Percentiles rank a stretch among this genome's conserved stretches.
Conservation (phyloP, 345 rosid genomes). For the Linum trigynum region DNA sequence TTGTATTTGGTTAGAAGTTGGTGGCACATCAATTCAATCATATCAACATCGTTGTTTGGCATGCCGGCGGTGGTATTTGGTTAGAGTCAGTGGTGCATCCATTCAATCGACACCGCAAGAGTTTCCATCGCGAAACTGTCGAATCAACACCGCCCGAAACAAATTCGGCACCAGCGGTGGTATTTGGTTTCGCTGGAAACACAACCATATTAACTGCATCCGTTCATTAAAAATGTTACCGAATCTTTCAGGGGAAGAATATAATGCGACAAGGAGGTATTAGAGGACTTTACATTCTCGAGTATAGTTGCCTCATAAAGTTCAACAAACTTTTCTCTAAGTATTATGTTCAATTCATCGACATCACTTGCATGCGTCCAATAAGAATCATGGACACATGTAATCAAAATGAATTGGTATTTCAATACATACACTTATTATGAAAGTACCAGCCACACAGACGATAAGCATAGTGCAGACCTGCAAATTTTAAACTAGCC, state of each 20-base stretch:
- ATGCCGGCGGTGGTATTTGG: no score
- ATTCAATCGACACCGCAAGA: no score
- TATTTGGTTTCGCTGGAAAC: no score
- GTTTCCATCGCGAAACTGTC: no score
- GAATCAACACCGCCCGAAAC: no score
- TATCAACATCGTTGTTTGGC: no score
- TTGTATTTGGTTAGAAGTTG: no score
- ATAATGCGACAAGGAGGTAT: background rate
- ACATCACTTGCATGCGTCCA: slow-evolving; percentile 97
- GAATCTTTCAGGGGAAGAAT: background rate
- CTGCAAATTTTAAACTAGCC: slow-evolving; percentile 87
- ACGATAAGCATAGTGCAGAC: slow-evolving; percentile 22
- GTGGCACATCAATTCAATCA: no score
- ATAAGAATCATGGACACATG: slow-evolving; percentile 99
- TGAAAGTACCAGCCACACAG: background rate
- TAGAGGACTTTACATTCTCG: slow-evolving; percentile 57
- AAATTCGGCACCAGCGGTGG: no score
- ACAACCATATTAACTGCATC: background rate
- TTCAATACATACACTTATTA: background rate
- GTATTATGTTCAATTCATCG: slow-evolving; percentile 73
- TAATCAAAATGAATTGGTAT: slow-evolving; percentile 13
- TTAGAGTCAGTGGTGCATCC: no score
- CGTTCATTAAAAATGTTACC: background rate
- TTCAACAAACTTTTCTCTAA: slow-evolving; percentile 90
- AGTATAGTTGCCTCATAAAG: slow-evolving; percentile 76